Percentiles rank a stretch among this genome's conserved stretches.
phyloP scores from a whole-genome alignment of 495 filamentous ascomycete species.

The Lophiotrema nucula region DNA sequence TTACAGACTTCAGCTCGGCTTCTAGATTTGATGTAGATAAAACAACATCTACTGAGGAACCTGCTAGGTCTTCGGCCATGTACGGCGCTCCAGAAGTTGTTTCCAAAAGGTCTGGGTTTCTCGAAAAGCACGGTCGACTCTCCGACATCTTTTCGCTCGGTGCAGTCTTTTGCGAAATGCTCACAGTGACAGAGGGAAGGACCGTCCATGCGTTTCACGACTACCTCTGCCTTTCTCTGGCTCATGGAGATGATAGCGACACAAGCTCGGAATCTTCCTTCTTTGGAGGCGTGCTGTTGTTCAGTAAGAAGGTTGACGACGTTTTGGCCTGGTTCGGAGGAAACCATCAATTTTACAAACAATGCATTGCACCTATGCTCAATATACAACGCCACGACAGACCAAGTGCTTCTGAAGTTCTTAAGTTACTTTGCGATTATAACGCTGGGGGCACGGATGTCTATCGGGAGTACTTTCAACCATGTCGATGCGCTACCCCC shows the following conservation, averaged over 20 bases:
- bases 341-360: not conserved
- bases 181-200: not conserved
- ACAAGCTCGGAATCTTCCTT: not conserved
- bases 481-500: too few relatives aligned
- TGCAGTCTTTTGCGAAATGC: constrained; percentile 17
- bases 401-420: not conserved
- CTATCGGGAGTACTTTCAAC: too few relatives aligned
- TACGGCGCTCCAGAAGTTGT: constrained; percentile 9
- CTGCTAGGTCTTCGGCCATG: constrained; percentile 2
- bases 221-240: not conserved
- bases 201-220: not conserved
- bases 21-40: not conserved
- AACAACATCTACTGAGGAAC: constrained; percentile 11
- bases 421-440: too few relatives aligned
- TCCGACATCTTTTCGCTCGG: constrained; percentile 13
- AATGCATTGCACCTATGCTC: not conserved
- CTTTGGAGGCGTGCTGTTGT: not conserved
- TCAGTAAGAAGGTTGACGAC: not conserved
- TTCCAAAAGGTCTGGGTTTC: not conserved
- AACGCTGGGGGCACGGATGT: too few relatives aligned
- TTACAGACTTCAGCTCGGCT: constrained; percentile 14
- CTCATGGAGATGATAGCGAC: not conserved
- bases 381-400: not conserved
- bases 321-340: not conserved
- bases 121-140: not conserved